Evolutionary conservation across 148 eudicot species (phyloP).

Genomic region (Rhododendron vialii): DNA sequence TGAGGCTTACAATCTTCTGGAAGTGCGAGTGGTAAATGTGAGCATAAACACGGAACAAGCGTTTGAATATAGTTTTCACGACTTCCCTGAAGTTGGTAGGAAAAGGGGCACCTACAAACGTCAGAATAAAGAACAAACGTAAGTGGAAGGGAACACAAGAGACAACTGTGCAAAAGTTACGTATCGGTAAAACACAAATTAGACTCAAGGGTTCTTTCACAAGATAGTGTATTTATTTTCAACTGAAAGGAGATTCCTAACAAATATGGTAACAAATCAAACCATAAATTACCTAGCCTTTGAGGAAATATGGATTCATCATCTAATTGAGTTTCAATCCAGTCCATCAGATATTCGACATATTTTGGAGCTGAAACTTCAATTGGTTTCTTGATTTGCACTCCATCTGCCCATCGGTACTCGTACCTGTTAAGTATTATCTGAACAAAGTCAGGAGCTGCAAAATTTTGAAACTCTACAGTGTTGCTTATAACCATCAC

Average conservation of each 20-base stretch:
- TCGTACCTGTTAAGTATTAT: conserved; percentile 60
- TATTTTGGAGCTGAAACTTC: conserved; percentile 98
- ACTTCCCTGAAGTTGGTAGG: conserved; percentile 92
- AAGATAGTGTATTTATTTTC: not conserved
- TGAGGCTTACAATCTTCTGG: conserved; percentile 97
- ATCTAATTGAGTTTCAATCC: conserved; percentile 94
- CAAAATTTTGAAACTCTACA: not conserved
- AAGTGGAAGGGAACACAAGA: not conserved
- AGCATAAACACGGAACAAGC: conserved; percentile 94
- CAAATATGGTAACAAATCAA: not conserved
- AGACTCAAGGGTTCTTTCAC: not conserved
- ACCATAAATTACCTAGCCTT: conserved; percentile 56
- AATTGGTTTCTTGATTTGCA: conserved; percentile 92
- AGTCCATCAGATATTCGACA: conserved; percentile 94
- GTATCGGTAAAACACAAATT: not conserved
- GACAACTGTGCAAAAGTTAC: not conserved
- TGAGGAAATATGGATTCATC: conserved; percentile 96
- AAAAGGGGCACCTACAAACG: conserved; percentile 80
- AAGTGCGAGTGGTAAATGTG: conserved; percentile 97
- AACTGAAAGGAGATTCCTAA: not conserved
- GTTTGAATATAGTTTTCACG: conserved; percentile 91
- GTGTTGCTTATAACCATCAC: not conserved
- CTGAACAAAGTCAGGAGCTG: conserved; percentile 10
- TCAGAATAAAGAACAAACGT: not conserved
- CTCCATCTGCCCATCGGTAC: conserved; percentile 98